phyloP scores from a whole-genome alignment of 2,329 filamentous ascomycete species.

The Tolypocladium paradoxum region DNA sequence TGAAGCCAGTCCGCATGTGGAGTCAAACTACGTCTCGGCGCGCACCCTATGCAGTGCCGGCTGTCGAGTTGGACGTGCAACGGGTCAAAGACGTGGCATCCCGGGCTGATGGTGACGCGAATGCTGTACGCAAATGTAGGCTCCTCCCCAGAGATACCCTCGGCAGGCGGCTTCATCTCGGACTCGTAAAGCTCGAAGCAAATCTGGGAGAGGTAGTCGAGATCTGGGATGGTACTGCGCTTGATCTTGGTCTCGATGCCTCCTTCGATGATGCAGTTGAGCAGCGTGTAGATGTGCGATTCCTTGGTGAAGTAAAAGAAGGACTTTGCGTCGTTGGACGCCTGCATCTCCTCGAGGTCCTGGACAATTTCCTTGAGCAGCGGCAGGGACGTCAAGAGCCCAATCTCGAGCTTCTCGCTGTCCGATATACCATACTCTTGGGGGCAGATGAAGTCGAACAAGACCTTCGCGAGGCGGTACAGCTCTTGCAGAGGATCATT shows the following conservation, averaged over 20 bases:
- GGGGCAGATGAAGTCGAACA: conserved; percentile 97
- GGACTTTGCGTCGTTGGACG: conserved; percentile 83
- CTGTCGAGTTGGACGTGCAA: conserved; percentile 93
- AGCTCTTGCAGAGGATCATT: conserved; percentile 85
- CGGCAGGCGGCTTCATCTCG: conserved; percentile 52
- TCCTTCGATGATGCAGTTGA: conserved; percentile 96
- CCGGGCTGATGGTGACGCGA: conserved; percentile 88
- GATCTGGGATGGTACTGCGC: conserved; percentile 86
- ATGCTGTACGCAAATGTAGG: conserved; percentile 89
- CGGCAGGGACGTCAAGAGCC: conserved; percentile 83
- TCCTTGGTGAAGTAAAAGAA: conserved; percentile 99
- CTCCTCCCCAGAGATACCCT: conserved; percentile 35
- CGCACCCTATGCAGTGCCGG: conserved; percentile 90
- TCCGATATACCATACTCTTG: conserved; percentile 97
- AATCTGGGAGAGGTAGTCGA: conserved; percentile 95
- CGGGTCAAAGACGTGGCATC: conserved; percentile 93
- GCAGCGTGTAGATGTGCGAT: conserved; percentile 93
- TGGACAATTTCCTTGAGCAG: conserved; percentile 94
- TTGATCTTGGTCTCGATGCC: conserved; percentile 96
- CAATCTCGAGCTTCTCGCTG: conserved; percentile 96
- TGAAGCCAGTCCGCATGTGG: conserved; percentile 91
- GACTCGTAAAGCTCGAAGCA: conserved; percentile 97
- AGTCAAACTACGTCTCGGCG: conserved; percentile 80
- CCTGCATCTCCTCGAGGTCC: conserved; percentile 94
- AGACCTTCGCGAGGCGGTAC: conserved; percentile 84